Evolutionary conservation across 139 green algal genomes (phyloP).

Genomic region (Chloropicon primus): DNA sequence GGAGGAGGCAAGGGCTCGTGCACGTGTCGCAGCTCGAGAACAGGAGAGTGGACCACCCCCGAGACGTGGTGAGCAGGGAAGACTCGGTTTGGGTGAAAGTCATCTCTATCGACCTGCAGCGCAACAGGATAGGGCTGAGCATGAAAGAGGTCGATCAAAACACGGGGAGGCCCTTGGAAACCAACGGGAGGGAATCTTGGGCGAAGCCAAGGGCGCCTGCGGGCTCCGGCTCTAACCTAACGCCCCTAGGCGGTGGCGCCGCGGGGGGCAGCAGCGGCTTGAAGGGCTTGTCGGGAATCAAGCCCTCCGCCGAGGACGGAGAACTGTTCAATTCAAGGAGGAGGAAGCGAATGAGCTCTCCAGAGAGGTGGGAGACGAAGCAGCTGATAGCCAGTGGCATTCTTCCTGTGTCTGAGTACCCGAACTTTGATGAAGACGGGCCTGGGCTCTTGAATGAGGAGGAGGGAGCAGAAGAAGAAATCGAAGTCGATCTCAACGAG

Average conservation of each 20-base stretch:
- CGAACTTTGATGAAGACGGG: slow-evolving; percentile 49
- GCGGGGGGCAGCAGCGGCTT: slow-evolving; percentile 19
- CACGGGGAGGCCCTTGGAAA: slow-evolving; percentile 33
- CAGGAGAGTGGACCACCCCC: slow-evolving; percentile 39
- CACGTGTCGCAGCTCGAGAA: slow-evolving; percentile 79
- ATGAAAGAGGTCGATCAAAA: slow-evolving; percentile 94
- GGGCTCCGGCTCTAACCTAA: slow-evolving; percentile 14
- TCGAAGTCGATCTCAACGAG: slow-evolving; percentile 98
- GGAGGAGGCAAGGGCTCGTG: slow-evolving; percentile 74
- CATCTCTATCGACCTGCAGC: slow-evolving; percentile 24
- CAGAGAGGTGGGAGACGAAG: slow-evolving; percentile 41
- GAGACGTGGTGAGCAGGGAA: slow-evolving; percentile 54
- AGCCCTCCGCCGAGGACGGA: slow-evolving; percentile 27
- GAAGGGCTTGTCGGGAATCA: slow-evolving; percentile 72
- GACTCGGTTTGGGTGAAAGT: slow-evolving; percentile 76
- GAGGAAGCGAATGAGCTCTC: slow-evolving; percentile 43
- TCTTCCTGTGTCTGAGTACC: slow-evolving; percentile 73
- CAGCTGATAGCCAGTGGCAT: slow-evolving; percentile 58
- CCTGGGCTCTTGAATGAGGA: slow-evolving; percentile 29
- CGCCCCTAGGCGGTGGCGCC: slow-evolving; percentile 2
- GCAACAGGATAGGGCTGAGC: slow-evolving; percentile 55
- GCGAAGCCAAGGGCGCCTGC: not conserved
- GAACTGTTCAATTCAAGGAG: slow-evolving; percentile 47
- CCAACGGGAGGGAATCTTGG: not conserved
- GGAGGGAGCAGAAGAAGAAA: slow-evolving; percentile 74